A percentile compares a stretch with the other conserved stretches of the same genome.
These are phyloP conservation scores for Skeletonema menzelii DNA, from an alignment of 108 stramenopile genomes.

Conservation along the genomic window DNA sequence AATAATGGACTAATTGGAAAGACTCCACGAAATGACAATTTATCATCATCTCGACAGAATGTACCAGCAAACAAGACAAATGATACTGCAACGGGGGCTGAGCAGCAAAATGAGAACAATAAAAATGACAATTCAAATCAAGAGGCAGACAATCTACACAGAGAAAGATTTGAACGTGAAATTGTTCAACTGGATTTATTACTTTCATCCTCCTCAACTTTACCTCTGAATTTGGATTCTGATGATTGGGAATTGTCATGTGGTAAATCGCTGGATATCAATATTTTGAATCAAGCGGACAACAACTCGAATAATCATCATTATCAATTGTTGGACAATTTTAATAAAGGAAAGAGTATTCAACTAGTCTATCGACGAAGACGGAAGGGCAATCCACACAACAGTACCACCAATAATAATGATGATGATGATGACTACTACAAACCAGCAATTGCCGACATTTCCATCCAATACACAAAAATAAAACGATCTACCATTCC, in stretches of 20 bases:
- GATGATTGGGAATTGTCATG: conserved; percentile 6
- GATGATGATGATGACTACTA: conserved; percentile 10
- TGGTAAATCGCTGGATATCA: not conserved
- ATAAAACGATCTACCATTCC: conserved; percentile 51
- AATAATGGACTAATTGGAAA: not conserved
- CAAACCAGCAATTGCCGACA: conserved; percentile 74
- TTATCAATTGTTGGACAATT: not conserved
- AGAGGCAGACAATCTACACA: conserved; percentile 5
- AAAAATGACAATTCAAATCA: conserved; percentile 3
- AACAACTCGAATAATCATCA: not conserved
- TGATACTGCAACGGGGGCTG: conserved; percentile 54
- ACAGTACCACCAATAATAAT: not conserved
- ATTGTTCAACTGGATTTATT: conserved; percentile 51
- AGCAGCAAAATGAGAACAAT: conserved; percentile 18
- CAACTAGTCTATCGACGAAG: conserved; percentile 61
- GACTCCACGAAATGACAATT: conserved; percentile 23
- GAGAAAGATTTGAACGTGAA: conserved; percentile 80
- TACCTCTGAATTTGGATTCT: not conserved
- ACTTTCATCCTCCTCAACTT: not conserved
- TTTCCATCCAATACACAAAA: conserved; percentile 58
- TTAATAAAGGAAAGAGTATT: conserved; percentile 1
- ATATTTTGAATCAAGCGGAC: not conserved
- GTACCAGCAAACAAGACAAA: not conserved
- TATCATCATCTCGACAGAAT: not conserved
- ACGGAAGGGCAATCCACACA: conserved; percentile 50